Evolutionary conservation across 306 rosid species (phyloP).

Genomic region (Quercus glauca): DNA sequence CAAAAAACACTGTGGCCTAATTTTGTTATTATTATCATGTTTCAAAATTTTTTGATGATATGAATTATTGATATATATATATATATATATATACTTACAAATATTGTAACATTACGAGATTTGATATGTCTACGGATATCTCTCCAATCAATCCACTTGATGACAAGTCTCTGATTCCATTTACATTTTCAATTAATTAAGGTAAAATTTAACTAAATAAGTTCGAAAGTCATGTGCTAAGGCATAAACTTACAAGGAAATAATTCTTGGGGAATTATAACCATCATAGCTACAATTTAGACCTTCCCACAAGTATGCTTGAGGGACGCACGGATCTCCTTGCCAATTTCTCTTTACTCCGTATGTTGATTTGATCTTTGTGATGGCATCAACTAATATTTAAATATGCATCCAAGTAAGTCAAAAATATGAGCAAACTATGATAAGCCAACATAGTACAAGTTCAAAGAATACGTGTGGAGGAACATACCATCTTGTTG

Average conservation of each 20-base stretch:
- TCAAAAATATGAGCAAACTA: background rate
- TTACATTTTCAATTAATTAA: background rate
- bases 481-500: slow-evolving; percentile 31
- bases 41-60: background rate
- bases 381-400: slow-evolving; percentile 40
- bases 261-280: slow-evolving; percentile 39
- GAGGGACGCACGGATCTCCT: slow-evolving; percentile 58
- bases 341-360: slow-evolving; percentile 44
- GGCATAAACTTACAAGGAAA: slow-evolving; percentile 40
- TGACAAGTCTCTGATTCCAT: slow-evolving; percentile 18
- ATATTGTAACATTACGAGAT: no score
- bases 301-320: slow-evolving; percentile 61
- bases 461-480: no score
- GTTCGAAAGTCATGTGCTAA: background rate
- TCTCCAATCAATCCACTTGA: no score
- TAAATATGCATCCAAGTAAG: background rate
- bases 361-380: slow-evolving; percentile 46
- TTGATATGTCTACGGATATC: no score
- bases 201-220: background rate
- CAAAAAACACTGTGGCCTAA: background rate
- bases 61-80: no score
- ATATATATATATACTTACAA: no score
- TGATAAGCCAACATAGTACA: background rate
- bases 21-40: no score
- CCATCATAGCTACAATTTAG: slow-evolving; percentile 36